Percentiles rank a stretch among this genome's conserved stretches.
These are phyloP conservation scores for Malus sieversii DNA, from an alignment of 306 rosid species.

Conservation along the genomic window DNA sequence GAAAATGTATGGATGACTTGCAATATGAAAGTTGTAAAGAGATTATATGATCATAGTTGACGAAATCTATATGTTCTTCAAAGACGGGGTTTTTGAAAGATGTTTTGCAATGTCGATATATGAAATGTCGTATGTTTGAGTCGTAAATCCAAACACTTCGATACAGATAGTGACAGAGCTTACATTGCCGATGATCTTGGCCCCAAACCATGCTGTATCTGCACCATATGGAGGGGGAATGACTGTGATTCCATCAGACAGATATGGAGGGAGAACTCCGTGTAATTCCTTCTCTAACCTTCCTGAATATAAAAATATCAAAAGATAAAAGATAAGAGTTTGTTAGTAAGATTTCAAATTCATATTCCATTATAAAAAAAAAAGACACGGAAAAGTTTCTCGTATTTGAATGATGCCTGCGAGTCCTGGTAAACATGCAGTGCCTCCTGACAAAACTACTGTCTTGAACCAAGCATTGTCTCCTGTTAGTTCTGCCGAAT, in stretches of 20 bases:
- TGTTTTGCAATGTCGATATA: neutral
- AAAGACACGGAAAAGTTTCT: neutral
- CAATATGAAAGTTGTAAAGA: neutral
- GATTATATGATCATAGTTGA: neutral
- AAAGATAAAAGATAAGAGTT: conserved; percentile 9
- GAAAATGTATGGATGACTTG: neutral
- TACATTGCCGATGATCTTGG: conserved; percentile 72
- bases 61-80: too few relatives aligned
- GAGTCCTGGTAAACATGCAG: conserved; percentile 83
- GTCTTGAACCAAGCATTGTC: conserved; percentile 25
- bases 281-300: conserved; percentile 66
- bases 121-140: conserved; percentile 4
- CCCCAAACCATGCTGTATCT: conserved; percentile 89
- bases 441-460: conserved; percentile 71
- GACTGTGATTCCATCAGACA: conserved; percentile 51
- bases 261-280: conserved; percentile 45
- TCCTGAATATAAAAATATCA: conserved; percentile 37
- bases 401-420: conserved; percentile 44
- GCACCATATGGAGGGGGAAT: conserved; percentile 77
- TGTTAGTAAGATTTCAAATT: neutral
- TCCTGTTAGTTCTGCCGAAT: conserved; percentile 48
- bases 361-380: neutral
- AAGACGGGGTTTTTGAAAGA: neutral
- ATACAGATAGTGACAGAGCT: conserved; percentile 18
- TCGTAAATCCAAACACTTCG: neutral